Evolutionary conservation across 495 filamentous ascomycete species (phyloP).

Genomic region (Stereocaulon alpinum): DNA sequence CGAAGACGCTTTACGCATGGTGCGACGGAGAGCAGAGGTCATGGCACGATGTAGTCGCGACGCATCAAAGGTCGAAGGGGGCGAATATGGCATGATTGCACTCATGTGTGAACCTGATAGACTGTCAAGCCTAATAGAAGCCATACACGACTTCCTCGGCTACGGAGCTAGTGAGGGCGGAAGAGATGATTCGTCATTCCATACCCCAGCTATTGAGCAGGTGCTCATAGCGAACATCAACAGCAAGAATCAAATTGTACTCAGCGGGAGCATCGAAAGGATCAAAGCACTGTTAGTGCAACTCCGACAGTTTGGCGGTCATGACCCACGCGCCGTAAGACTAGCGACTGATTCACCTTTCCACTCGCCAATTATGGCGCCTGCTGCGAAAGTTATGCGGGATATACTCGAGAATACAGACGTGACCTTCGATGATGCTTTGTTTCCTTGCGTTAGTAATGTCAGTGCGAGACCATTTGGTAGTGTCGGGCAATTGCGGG

Average conservation of each 20-base stretch:
- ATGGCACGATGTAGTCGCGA: constrained; percentile 68
- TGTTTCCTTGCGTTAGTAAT: constrained; percentile 74
- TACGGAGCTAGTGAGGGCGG: constrained; percentile 47
- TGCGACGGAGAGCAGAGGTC: constrained; percentile 67
- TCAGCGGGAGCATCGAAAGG: constrained; percentile 75
- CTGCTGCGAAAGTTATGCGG: constrained; percentile 63
- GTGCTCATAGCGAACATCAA: constrained; percentile 93
- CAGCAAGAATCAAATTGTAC: constrained; percentile 88
- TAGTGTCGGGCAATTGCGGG: constrained; percentile 59
- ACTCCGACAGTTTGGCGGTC: constrained; percentile 81
- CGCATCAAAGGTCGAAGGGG: constrained; percentile 55
- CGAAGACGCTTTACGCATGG: constrained; percentile 64
- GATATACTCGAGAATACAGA: constrained; percentile 47
- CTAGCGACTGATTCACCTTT: constrained; percentile 88
- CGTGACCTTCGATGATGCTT: constrained; percentile 57
- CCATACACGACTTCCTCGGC: constrained; percentile 73
- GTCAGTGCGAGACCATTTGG: constrained; percentile 70
- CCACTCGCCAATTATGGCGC: constrained; percentile 86
- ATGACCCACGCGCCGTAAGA: constrained; percentile 80
- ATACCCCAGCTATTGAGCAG: constrained; percentile 65
- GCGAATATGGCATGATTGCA: constrained; percentile 85
- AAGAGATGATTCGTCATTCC: constrained; percentile 54
- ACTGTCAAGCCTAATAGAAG: constrained; percentile 52
- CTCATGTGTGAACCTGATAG: constrained; percentile 74
- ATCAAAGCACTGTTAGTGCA: constrained; percentile 83